A percentile compares a stretch with the other conserved stretches of the same genome.
These are phyloP conservation scores for Trichoderma simmonsii DNA, from an alignment of 2,329 filamentous ascomycete genomes.

Conservation along the genomic window DNA sequence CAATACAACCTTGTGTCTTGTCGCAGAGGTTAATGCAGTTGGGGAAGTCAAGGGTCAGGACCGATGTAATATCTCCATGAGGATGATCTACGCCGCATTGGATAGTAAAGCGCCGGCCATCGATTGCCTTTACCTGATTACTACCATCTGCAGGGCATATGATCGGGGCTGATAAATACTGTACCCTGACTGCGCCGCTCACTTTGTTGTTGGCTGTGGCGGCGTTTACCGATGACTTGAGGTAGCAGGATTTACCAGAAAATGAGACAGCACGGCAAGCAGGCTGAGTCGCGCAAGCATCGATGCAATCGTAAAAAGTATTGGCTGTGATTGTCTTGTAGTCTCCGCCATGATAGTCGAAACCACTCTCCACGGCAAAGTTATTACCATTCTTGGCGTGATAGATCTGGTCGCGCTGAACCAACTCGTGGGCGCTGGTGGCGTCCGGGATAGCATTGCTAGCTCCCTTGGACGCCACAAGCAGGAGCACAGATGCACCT, in stretches of 20 bases:
- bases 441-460: too few species aligned
- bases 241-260: background rate
- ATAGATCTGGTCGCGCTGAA: too few species aligned
- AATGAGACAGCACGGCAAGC: background rate
- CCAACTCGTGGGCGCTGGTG: too few species aligned
- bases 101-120: background rate
- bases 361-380: background rate
- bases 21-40: slow-evolving; percentile 5
- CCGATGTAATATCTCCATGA: background rate
- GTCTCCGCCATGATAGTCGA: background rate
- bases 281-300: background rate
- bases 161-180: background rate
- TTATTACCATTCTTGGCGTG: too few species aligned
- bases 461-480: too few species aligned
- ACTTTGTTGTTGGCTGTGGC: background rate
- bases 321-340: background rate
- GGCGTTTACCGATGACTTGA: background rate
- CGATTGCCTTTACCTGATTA: background rate
- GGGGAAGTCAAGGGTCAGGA: background rate
- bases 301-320: background rate
- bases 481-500: too few species aligned
- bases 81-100: background rate
- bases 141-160: background rate
- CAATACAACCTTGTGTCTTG: background rate
- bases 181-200: background rate